Base-by-base conservation (phyloP, 257 asterid species). In the Ophiorrhiza pumila region DNA sequence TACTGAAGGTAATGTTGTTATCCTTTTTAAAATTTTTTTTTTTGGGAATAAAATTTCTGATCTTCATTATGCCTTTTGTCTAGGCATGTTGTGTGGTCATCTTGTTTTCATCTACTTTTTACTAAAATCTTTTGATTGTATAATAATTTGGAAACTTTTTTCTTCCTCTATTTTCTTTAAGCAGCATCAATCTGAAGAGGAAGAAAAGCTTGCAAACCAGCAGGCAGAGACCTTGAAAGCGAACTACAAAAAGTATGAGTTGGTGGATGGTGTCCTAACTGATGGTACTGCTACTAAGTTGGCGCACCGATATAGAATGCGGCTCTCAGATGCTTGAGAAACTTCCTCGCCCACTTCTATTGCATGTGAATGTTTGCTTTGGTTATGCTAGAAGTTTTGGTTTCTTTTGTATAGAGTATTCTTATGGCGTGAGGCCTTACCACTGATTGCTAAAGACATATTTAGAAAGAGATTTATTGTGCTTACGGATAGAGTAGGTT, bases 181-280 rank as follows among this genome's bases (percentile, higher is more conserved):
- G 79, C 57, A 92, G 96, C 46, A 35, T 35, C 92, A 87, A 74
- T 76, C 75, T 49, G 78, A 5, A 1, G 83, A 85, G 65, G 98
- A 87, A 73, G 81, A 80, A 56, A 76, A 85, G 72, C 95, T 90
- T n/a, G 84, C 86, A 41, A 73, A 71, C 52, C 84, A 83, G 35
- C 95, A 90, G 67, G 71, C 61, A n/a, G 89, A 86, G 55, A 70
- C 64, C 4, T 80, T 90, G 72, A 82, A 84, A 69, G 78, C 83
- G 0, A 80, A 86, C 60, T 74, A 71, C 70, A 82, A 42, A 76
- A 90, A 94, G 90, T 84, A 31, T 68, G 87, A 85, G 77, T 15
- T 83, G 85, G 62, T 81, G 47, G 85, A 80, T 8, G 27, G 74
- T 22, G 78, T 84, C 8, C 32, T 74, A 60, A 77, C 74, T 32